These are phyloP conservation scores for Agapanthus africanus DNA, from an alignment of 106 monocot genomes.

Conservation along the genomic window DNA sequence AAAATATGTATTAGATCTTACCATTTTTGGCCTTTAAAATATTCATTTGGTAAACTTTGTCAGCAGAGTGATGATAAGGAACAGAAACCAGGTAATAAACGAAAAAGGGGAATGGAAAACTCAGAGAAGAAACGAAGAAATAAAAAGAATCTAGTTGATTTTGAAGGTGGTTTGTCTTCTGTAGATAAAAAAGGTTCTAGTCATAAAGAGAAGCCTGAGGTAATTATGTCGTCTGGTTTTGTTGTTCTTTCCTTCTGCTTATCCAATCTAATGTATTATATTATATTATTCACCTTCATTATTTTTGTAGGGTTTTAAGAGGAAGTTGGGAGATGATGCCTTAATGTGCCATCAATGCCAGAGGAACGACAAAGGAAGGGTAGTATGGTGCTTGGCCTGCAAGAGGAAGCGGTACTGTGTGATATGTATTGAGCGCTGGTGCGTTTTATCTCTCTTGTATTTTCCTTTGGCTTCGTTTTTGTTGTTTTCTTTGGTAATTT, in stretches of 20 bases:
- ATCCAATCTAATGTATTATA: not conserved
- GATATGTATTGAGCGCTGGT: slow-evolving; percentile 27
- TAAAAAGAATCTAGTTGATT: not conserved
- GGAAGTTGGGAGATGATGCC: slow-evolving; percentile 19
- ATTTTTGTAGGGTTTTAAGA: slow-evolving; percentile 8
- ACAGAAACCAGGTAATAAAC: not conserved
- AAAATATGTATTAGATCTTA: no score
- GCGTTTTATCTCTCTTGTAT: not conserved
- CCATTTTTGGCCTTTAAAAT: not conserved
- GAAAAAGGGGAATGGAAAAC: not conserved
- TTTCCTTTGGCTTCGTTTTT: not conserved
- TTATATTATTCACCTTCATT: not conserved
- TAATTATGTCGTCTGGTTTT: not conserved
- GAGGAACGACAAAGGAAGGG: slow-evolving; percentile 36
- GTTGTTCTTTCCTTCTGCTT: not conserved
- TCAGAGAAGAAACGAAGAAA: not conserved
- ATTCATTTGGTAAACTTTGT: not conserved
- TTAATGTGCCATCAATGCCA: slow-evolving; percentile 41
- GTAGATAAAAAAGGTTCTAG: not conserved
- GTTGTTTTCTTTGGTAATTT: not conserved
- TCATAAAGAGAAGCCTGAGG: not conserved
- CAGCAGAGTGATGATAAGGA: not conserved
- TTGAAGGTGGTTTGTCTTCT: not conserved
- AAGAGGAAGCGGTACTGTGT: slow-evolving; percentile 25
- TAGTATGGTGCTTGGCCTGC: slow-evolving; percentile 21